Base-by-base conservation (phyloP, 1,139 yeast species). In the Kodamaea arcana region DNA sequence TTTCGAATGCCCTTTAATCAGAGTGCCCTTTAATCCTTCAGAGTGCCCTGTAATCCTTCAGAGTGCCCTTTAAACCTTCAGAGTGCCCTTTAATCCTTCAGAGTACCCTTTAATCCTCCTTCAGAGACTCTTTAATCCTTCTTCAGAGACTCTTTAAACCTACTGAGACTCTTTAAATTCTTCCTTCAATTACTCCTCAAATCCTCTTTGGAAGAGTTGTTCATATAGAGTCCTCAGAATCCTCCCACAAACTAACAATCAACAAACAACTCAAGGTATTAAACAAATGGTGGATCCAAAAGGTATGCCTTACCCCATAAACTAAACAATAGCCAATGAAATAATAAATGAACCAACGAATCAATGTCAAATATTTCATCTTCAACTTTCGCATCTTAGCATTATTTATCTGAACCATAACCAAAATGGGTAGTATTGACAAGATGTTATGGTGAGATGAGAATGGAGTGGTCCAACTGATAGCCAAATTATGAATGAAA, bases 391-490 rank as follows among this genome's bases (percentile, higher is more conserved):
- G 44, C 24, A 40, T 31, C 30, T 35, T 34, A 29, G 24, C 33
- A 26, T 59, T 65, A 47, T 78, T 71, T 28, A 64, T 54, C 41
- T 72, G 76, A 27, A 72, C 69, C 25, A 80, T 48, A 7, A 75
- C 44, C 11, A 82, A 62, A 1, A 80, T 74, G 1, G 92, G 90
- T 10, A 80, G 54, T 14, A 83, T 72, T 0, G 88, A 81, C 39
- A 83, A 54, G 32, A 81, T 62, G 49, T 83, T 83, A 52, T 83
- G 92, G 52, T 83, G 92, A 0, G 90, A 80, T 12, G 83, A 76
- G 46, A 83, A 83, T 15, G 90, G 84, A 0, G 88, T 82, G 35
- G 66, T 72, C 90, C 92, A 83, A 44, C 69, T 75, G 26, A 83
- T 69, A 2, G 81, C 70, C 40, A 82, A 60, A 51, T 83, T 82